Percentiles rank a stretch among this genome's conserved stretches.
phyloP scores from a whole-genome alignment of 2,329 filamentous ascomycete genomes.

The Hortaea sp. region DNA sequence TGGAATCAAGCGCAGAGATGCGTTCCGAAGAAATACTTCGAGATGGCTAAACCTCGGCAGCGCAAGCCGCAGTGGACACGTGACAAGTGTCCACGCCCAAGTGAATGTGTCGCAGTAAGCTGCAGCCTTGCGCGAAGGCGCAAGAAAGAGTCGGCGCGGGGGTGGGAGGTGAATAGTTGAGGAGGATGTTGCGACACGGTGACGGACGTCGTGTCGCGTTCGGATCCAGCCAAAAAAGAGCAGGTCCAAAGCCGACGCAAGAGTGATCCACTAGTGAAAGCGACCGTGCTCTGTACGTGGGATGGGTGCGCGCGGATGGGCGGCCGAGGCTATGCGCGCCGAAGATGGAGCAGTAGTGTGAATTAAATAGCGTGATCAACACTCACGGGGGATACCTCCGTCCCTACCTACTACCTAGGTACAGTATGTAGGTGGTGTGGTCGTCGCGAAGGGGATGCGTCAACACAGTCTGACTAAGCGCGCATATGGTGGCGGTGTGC shows the following conservation, averaged over 20 bases:
- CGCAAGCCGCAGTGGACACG: slow-evolving; percentile 1
- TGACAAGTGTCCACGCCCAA: background rate
- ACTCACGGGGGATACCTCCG: background rate
- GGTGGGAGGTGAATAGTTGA: background rate
- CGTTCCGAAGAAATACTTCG: slow-evolving; percentile 3
- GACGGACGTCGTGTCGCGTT: slow-evolving; percentile 1
- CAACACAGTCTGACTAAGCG: background rate
- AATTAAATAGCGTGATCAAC: background rate
- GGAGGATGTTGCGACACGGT: background rate
- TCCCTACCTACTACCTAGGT: background rate
- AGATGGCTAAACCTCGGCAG: background rate
- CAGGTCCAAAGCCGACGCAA: background rate
- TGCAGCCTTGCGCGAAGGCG: slow-evolving; percentile 1
- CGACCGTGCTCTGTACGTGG: slow-evolving; percentile 5
- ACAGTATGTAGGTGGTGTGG: background rate
- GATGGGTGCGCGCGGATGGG: slow-evolving; percentile 1
- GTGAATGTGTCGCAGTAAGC: background rate
- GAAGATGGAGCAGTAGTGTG: background rate
- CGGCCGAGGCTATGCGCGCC: background rate
- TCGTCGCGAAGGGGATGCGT: background rate
- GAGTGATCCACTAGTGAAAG: slow-evolving; percentile 8
- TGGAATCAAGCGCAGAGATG: background rate
- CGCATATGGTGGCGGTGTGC: background rate
- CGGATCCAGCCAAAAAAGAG: background rate
- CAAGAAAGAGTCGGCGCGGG: background rate